Base-by-base conservation (phyloP, 176 grass and related monocot genomes). In the Musa schizocarpa region DNA sequence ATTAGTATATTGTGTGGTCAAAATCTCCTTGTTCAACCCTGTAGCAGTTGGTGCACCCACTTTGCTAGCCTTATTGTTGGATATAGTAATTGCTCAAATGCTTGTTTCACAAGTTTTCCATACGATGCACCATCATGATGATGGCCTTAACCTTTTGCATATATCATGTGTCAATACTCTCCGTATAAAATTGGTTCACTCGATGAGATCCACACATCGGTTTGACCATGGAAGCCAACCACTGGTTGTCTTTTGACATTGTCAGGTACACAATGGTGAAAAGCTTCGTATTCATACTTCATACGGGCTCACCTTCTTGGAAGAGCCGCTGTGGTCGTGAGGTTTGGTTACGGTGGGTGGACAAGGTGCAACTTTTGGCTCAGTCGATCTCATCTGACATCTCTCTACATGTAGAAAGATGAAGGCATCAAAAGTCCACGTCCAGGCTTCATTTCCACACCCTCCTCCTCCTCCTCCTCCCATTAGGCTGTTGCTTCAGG, bases 21-120 rank as follows among this genome's bases (percentile, higher is more conserved):
- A 22, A 22, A 17, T 69, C 66, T 19, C 65, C 48, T 19, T 19
- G 66, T 34, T 69, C 57, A 17, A 17, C 14, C 13, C 48, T 48
- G 53, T 13, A 57, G 24, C 50, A 77, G 58, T 85, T 81, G 88
- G 71, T 85, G 80, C 81, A 85, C 79, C 88, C 62, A 90, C 85
- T 90, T 65, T 2, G 12, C 62, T 51, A n/a, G 21, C 65, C 23
- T 52, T 55, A 72, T 59, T 65, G 51, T 12, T 17, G 72, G 12
- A 8, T 55, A 12, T 68, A 51, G 73, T 81, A 55, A 81, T 17
- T 69, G 27, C 73, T 54, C 75, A 76, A 22, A 89, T 85, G 86
- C 86, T 69, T 89, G 68, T 54, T 81, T 51, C 71, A 87, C 80
- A 86, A 89, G 77, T 73, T 63, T 85, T 26, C 77, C 20, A 63